These are phyloP conservation scores for Tieghemiomyces parasiticus DNA, from an alignment of 192 early-diverging fungal species.

Conservation along the genomic window DNA sequence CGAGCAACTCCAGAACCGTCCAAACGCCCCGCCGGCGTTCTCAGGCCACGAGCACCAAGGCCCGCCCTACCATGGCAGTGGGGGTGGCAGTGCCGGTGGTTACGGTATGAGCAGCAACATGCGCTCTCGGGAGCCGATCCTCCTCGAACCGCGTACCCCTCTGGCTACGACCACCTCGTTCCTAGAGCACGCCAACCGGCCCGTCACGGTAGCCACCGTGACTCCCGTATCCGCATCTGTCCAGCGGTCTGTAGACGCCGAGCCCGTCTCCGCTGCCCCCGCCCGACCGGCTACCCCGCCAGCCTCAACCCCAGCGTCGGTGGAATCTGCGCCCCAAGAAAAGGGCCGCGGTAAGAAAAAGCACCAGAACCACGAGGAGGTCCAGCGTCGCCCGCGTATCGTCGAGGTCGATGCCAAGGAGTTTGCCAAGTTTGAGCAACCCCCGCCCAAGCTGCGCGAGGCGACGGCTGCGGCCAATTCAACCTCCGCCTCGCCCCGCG, in stretches of 20 bases:
- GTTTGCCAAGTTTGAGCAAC: constrained; percentile 20
- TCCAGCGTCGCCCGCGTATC: constrained; percentile 26
- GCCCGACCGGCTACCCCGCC: too few relatives aligned
- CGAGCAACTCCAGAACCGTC: constrained; percentile 28
- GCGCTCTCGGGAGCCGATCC: constrained; percentile 13
- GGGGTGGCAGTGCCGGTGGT: constrained; percentile 11
- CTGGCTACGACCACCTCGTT: constrained; percentile 13
- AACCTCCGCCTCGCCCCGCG: constrained; percentile 12
- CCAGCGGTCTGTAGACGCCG: too few relatives aligned
- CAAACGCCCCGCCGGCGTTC: constrained; percentile 19
- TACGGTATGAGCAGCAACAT: constrained; percentile 14
- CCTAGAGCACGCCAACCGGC: constrained; percentile 7
- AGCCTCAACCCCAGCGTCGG: too few relatives aligned
- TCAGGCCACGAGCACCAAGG: constrained; percentile 13
- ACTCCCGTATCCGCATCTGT: too few relatives aligned
- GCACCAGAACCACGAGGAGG: constrained; percentile 13
- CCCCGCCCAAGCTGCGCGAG: constrained; percentile 15
- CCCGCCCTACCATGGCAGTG: constrained; percentile 15
- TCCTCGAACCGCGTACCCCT: constrained; percentile 18
- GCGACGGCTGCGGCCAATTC: constrained; percentile 11
- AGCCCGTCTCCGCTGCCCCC: too few relatives aligned
- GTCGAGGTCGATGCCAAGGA: constrained; percentile 23
- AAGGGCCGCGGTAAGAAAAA: too few relatives aligned
- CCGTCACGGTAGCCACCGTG: constrained; percentile 10
- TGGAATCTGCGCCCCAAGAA: too few relatives aligned